These are phyloP conservation scores for Morella rubra DNA, from an alignment of 306 rosid species.

Conservation along the genomic window DNA sequence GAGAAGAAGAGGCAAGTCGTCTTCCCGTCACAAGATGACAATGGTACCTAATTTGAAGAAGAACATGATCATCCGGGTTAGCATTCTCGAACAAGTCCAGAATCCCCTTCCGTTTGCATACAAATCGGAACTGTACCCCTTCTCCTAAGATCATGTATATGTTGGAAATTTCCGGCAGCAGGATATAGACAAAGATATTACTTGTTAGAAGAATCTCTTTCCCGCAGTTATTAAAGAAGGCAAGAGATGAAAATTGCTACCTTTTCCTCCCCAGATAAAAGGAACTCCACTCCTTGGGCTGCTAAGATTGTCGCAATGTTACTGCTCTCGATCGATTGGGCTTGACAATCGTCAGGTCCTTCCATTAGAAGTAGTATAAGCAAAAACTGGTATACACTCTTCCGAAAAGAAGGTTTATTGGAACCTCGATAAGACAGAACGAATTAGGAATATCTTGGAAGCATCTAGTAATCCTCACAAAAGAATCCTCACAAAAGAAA, in stretches of 20 bases:
- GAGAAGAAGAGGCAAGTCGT: slow-evolving; percentile 70
- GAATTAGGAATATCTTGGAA: slow-evolving; percentile 7
- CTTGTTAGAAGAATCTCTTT: neutral
- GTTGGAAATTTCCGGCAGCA: neutral
- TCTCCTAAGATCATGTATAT: neutral
- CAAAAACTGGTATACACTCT: slow-evolving; percentile 24
- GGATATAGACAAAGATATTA: neutral
- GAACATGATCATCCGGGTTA: neutral
- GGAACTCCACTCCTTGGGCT: slow-evolving; percentile 74
- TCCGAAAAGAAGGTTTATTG: slow-evolving; percentile 21
- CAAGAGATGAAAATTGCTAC: slow-evolving; percentile 32
- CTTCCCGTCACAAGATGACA: slow-evolving; percentile 67
- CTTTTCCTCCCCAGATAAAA: slow-evolving; percentile 68
- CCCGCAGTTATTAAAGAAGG: neutral
- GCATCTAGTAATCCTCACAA: neutral
- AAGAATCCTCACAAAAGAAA: too few relatives aligned
- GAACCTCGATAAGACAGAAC: neutral
- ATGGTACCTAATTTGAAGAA: slow-evolving; percentile 57
- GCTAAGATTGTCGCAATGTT: slow-evolving; percentile 49
- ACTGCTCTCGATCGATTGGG: slow-evolving; percentile 32
- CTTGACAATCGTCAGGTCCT: slow-evolving; percentile 36
- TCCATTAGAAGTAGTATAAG: slow-evolving; percentile 49
- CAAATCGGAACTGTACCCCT: too few relatives aligned
- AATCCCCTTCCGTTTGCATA: too few relatives aligned
- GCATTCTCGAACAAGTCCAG: neutral